These are phyloP conservation scores for Yamadazyma mexicana DNA, from an alignment of 1,139 yeast genomes.

Conservation along the genomic window DNA sequence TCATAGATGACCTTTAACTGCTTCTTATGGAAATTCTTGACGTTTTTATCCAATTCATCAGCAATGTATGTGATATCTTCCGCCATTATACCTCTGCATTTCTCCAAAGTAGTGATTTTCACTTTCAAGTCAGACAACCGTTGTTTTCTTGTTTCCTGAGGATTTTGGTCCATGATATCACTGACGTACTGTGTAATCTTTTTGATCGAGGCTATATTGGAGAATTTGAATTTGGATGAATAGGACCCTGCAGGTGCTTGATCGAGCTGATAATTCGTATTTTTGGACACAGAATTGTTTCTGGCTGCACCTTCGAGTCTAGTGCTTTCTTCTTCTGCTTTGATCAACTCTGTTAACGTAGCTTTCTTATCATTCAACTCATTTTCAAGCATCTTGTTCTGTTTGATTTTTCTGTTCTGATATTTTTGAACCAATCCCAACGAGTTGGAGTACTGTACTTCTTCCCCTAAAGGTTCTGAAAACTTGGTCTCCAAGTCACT, in stretches of 20 bases:
- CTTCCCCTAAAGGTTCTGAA: slow-evolving; percentile 82
- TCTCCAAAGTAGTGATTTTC: slow-evolving; percentile 54
- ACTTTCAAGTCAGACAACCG: slow-evolving; percentile 51
- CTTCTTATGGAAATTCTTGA: slow-evolving; percentile 49
- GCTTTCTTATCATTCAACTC: slow-evolving; percentile 49
- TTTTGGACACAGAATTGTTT: slow-evolving; percentile 27
- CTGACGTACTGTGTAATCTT: slow-evolving; percentile 64
- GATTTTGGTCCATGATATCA: slow-evolving; percentile 71
- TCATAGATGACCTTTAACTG: slow-evolving; percentile 47
- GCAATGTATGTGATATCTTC: slow-evolving; percentile 56
- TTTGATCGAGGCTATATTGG: slow-evolving; percentile 33
- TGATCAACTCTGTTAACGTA: slow-evolving; percentile 41
- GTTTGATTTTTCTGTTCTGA: slow-evolving; percentile 68
- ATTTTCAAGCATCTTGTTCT: slow-evolving; percentile 57
- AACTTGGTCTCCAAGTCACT: slow-evolving; percentile 69
- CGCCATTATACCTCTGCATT: slow-evolving; percentile 58
- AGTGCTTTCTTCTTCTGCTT: slow-evolving; percentile 41
- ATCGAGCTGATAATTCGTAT: slow-evolving; percentile 31
- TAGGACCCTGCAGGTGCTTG: slow-evolving; percentile 2
- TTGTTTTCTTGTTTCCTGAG: slow-evolving; percentile 63
- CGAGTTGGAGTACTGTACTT: slow-evolving; percentile 72
- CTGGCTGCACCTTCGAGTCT: slow-evolving; percentile 35
- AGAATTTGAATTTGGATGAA: slow-evolving; percentile 15
- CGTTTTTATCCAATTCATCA: slow-evolving; percentile 50
- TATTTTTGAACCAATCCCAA: slow-evolving; percentile 68